Evolutionary conservation across 2,329 filamentous ascomycete genomes (phyloP), one percentile per base, ranked within the genome.

Genomic region (Huntiella moniliformis): DNA sequence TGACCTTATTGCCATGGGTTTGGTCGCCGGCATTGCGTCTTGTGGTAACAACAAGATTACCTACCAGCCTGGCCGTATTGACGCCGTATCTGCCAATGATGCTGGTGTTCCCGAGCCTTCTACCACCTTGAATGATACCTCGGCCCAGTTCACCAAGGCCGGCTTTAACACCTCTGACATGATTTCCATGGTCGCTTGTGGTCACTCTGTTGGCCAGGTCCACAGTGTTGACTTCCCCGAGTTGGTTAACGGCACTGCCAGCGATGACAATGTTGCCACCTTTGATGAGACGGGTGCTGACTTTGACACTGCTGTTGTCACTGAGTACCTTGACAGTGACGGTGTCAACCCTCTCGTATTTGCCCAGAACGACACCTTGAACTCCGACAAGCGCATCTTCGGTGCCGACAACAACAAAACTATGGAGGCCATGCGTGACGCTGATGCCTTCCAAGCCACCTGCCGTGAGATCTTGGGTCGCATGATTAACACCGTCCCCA

Each of bases 331-430:
- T 6, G 56, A 56, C 13, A 61, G 61, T 4, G 60, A 57, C 0
- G 62, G 63, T 15, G 59, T 57, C 28, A 62, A 70, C 52, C 62
- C 65, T 2, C 55, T 71, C 16, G 59, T 64, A 1, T 57, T 63
- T 38, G 58, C 57, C 1, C 54, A 58, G 34, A 63, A 67, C 46
- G 53, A 56, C 3, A 61, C 60, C 1, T 53, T 56, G 4, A 58
- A 56, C 50, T 67, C 66, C 0, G 67, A 71, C 50, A 56, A 55
- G 45, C 57, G 58, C 3, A 60, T 70, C 16, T 71, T 66, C 50
- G 54, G 52, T 22, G 59, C 64, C 0, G 67, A 70, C 50, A 57
- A 55, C 1, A 66, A 67, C 54, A 57, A 55, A 13, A 67, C 64
- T 1, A 63, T 70, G 42, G 55, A 53, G n/a, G 54, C 57, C 1